Evolutionary conservation across 2,329 filamentous ascomycete species (phyloP).

Genomic region (Fusarium staphyleae): DNA sequence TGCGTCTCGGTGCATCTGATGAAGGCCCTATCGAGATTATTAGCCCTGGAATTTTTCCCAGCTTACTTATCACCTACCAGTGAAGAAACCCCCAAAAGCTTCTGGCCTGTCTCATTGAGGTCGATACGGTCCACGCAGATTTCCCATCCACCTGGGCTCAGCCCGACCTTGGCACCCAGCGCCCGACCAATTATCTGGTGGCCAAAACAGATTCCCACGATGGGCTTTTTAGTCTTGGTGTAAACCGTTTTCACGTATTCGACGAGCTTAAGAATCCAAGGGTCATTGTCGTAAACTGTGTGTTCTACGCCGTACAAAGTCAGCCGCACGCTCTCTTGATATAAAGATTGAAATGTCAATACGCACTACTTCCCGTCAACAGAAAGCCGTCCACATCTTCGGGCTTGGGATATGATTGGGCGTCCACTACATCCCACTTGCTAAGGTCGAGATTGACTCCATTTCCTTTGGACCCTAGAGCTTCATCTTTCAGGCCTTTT

Average conservation of each 20-base stretch:
- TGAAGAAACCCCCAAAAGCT: slow-evolving; percentile 44
- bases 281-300: slow-evolving; percentile 49
- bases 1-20: slow-evolving; percentile 56
- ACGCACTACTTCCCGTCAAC: slow-evolving; percentile 46
- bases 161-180: slow-evolving; percentile 47
- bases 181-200: slow-evolving; percentile 55
- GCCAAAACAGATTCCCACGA: slow-evolving; percentile 56
- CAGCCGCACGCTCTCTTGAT: background rate
- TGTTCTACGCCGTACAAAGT: slow-evolving; percentile 31
- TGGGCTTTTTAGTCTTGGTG: slow-evolving; percentile 40
- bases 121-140: slow-evolving; percentile 49
- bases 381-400: slow-evolving; percentile 43
- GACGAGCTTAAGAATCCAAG: slow-evolving; percentile 52
- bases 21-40: slow-evolving; percentile 37
- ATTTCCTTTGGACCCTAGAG: slow-evolving; percentile 24
- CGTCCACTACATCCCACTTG: slow-evolving; percentile 44
- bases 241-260: slow-evolving; percentile 45
- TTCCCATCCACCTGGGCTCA: slow-evolving; percentile 52
- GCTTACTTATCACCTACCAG: slow-evolving; percentile 19
- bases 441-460: slow-evolving; percentile 37
- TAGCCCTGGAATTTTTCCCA: background rate
- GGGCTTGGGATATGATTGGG: slow-evolving; percentile 39
- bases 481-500: slow-evolving; percentile 35
- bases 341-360: background rate
- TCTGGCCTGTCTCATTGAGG: slow-evolving; percentile 48